A percentile compares a stretch with the other conserved stretches of the same genome.
These are phyloP conservation scores for Asclepias syriaca DNA, from an alignment of 257 asterid genomes.

Conservation along the genomic window DNA sequence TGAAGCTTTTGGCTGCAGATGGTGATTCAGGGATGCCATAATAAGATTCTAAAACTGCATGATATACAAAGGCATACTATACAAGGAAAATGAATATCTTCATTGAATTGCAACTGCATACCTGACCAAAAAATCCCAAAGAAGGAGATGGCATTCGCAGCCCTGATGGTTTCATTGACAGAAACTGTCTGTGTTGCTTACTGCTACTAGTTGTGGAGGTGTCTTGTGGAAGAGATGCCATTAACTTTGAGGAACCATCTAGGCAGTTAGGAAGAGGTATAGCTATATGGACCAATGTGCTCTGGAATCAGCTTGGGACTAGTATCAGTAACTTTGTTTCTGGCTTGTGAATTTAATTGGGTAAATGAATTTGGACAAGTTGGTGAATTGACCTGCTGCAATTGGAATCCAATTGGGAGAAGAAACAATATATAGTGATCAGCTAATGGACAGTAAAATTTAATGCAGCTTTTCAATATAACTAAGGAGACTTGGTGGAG, in stretches of 20 bases:
- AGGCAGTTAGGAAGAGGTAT: constrained; percentile 31
- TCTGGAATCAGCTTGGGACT: constrained; percentile 33
- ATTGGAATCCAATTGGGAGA: constrained; percentile 4
- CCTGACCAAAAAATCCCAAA: constrained; percentile 83
- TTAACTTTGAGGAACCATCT: constrained; percentile 24
- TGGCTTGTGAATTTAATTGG: constrained; percentile 23
- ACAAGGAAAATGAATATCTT: constrained; percentile 14
- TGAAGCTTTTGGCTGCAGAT: constrained; percentile 71
- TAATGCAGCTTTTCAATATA: not conserved
- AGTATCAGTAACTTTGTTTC: constrained; percentile 31
- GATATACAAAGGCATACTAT: constrained; percentile 5
- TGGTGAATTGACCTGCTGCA: constrained; percentile 42
- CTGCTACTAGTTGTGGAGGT: constrained; percentile 29
- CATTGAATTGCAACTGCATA: constrained; percentile 20
- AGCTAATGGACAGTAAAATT: not conserved
- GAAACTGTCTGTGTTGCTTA: constrained; percentile 34
- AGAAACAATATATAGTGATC: not conserved
- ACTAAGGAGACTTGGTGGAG: constrained; percentile 4
- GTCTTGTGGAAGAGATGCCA: constrained; percentile 28
- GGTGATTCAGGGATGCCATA: not conserved
- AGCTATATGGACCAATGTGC: constrained; percentile 23
- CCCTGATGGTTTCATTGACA: constrained; percentile 61
- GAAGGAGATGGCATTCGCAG: constrained; percentile 97
- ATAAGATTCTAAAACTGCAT: constrained; percentile 10
- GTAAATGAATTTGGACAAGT: constrained; percentile 30